Percentiles rank a stretch among this genome's conserved stretches.
These are phyloP conservation scores for Musa itinerans DNA, from an alignment of 176 grass and related monocot genomes.

Conservation along the genomic window DNA sequence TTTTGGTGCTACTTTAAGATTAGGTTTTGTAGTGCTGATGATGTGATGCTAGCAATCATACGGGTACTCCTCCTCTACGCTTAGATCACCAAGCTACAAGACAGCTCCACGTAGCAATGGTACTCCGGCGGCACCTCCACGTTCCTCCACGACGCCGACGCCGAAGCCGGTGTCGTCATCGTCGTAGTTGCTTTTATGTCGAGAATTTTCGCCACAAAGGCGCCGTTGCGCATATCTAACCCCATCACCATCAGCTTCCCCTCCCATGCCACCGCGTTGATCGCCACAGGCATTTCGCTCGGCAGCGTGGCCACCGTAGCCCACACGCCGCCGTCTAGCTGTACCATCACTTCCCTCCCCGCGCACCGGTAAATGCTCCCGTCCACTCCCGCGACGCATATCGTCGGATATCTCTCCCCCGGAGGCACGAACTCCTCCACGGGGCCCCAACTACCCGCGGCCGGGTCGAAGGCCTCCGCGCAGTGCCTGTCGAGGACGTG, in stretches of 20 bases:
- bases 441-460: background rate
- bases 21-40: too few relatives aligned
- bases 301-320: background rate
- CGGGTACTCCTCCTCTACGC: too few relatives aligned
- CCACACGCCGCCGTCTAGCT: background rate
- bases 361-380: background rate
- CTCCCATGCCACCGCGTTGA: background rate
- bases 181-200: background rate
- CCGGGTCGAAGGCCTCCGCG: constrained; percentile 1
- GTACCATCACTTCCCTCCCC: background rate
- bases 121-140: background rate
- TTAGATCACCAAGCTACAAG: too few relatives aligned
- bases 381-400: background rate
- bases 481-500: too few relatives aligned
- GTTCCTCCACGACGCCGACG: background rate
- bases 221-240: background rate
- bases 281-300: background rate
- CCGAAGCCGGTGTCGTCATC: too few relatives aligned
- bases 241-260: constrained; percentile 2
- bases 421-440: background rate
- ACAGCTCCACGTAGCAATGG: too few relatives aligned
- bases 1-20: too few relatives aligned
- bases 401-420: background rate
- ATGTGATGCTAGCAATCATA: too few relatives aligned
- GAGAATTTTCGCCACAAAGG: background rate